These are phyloP conservation scores for Botryotinia narcissicola DNA, from an alignment of 2,329 filamentous ascomycete species.

Conservation along the genomic window DNA sequence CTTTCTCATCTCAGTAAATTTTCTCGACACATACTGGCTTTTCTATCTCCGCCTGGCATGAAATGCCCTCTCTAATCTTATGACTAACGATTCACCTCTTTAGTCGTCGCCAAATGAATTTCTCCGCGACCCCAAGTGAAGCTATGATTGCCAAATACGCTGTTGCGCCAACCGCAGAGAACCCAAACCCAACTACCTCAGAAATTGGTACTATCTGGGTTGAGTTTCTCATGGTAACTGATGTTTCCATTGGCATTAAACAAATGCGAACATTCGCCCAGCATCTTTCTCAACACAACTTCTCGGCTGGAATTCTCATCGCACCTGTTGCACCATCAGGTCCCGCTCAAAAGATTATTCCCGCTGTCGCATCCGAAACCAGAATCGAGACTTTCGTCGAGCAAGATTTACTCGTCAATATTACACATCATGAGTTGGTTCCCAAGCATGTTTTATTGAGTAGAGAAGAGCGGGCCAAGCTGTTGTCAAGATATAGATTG, in stretches of 20 bases:
- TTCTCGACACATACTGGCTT: constrained; percentile 20
- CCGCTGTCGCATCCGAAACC: constrained; percentile 69
- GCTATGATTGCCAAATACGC: constrained; percentile 85
- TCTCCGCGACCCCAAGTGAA: constrained; percentile 80
- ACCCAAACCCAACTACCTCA: constrained; percentile 65
- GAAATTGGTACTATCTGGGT: constrained; percentile 89
- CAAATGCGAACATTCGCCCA: constrained; percentile 89
- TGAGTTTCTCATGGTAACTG: constrained; percentile 70
- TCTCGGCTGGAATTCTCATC: constrained; percentile 88
- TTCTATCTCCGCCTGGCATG: neutral
- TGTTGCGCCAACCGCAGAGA: constrained; percentile 63
- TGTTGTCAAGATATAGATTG: constrained; percentile 86
- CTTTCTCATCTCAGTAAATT: neutral
- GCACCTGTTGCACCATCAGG: constrained; percentile 79
- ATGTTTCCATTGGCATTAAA: constrained; percentile 80
- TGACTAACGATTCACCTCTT: constrained; percentile 7
- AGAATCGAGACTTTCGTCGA: constrained; percentile 94
- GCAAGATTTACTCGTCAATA: constrained; percentile 94
- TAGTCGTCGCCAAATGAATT: constrained; percentile 81
- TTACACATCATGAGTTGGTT: constrained; percentile 95
- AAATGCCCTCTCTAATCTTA: neutral
- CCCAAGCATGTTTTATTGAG: constrained; percentile 90
- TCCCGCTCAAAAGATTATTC: constrained; percentile 83
- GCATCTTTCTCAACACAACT: constrained; percentile 74
- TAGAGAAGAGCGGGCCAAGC: constrained; percentile 79